phyloP scores from a whole-genome alignment of 2,329 filamentous ascomycete species.

The Neonectria magnoliae region DNA sequence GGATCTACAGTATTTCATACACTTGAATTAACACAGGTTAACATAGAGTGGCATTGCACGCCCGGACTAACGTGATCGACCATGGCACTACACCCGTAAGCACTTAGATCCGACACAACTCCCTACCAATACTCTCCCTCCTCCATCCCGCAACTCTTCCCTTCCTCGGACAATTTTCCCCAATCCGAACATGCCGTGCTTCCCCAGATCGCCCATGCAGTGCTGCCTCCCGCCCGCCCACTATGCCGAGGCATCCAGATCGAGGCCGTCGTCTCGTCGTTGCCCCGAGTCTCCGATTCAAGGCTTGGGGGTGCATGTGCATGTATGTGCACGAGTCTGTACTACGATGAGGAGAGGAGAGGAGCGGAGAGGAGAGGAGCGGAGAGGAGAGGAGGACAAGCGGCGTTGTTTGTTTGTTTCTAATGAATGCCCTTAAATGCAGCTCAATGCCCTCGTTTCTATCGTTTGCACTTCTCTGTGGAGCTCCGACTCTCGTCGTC shows the following conservation, averaged over 20 bases:
- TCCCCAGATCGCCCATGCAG: conserved; percentile 20
- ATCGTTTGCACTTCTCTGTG: background rate
- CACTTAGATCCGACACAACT: too few species aligned
- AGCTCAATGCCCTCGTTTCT: background rate
- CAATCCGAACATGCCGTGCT: conserved; percentile 15
- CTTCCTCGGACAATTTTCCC: background rate
- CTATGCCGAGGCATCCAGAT: conserved; percentile 19
- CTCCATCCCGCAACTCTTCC: conserved; percentile 14
- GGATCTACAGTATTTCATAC: too few species aligned
- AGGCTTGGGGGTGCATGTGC: background rate
- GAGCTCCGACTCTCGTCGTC: background rate
- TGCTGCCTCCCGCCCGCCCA: background rate
- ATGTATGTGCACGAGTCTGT: background rate
- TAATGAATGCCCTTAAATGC: background rate
- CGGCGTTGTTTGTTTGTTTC: background rate
- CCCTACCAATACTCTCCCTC: background rate
- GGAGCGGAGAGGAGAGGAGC: background rate
- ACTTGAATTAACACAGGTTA: too few species aligned
- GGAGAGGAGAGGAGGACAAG: background rate
- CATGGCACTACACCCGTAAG: too few species aligned
- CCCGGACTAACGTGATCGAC: background rate
- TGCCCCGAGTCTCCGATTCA: background rate
- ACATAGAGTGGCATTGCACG: background rate
- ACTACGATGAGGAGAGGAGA: background rate
- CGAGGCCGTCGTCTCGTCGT: background rate